Percentiles rank a stretch among this genome's conserved stretches.
These are phyloP conservation scores for Fusarium albidum DNA, from an alignment of 2,329 filamentous ascomycete species.

Conservation along the genomic window DNA sequence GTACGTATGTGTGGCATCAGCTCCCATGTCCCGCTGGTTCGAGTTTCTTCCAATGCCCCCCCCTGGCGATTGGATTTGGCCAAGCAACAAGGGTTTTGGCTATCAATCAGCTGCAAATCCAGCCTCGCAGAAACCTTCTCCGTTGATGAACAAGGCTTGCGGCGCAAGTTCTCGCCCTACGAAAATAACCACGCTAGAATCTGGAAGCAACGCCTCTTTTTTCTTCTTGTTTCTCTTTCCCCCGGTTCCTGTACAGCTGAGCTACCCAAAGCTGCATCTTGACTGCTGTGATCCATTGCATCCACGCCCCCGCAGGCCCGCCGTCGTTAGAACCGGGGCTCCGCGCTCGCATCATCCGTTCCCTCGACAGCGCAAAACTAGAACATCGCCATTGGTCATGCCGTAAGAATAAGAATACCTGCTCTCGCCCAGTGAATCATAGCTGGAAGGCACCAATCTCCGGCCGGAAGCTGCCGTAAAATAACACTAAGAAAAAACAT, in stretches of 20 bases:
- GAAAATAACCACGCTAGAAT: constrained; percentile 1
- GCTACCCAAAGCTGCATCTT: background rate
- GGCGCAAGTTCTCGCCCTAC: too few relatives aligned
- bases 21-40: constrained; percentile 5
- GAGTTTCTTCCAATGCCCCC: background rate
- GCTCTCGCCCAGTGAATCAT: background rate
- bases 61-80: constrained; percentile 1
- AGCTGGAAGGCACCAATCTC: background rate
- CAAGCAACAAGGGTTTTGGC: constrained; percentile 9
- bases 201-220: constrained; percentile 1
- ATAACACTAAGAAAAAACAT: background rate
- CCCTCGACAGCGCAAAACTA: constrained; percentile 6
- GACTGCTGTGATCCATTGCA: background rate
- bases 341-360: constrained; percentile 15
- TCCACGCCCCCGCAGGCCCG: constrained; percentile 20
- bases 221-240: too few relatives aligned
- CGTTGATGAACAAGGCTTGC: too few relatives aligned
- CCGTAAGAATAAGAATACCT: too few relatives aligned
- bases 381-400: too few relatives aligned
- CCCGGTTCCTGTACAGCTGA: constrained; percentile 19
- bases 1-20: background rate
- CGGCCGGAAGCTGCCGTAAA: background rate
- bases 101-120: constrained; percentile 20
- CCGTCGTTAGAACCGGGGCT: constrained; percentile 25
- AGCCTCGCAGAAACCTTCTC: background rate